A percentile compares a stretch with the other conserved stretches of the same genome.
Evolutionary conservation across 2,329 filamentous ascomycete species (phyloP).

Genomic region (Diaporthe sp.): DNA sequence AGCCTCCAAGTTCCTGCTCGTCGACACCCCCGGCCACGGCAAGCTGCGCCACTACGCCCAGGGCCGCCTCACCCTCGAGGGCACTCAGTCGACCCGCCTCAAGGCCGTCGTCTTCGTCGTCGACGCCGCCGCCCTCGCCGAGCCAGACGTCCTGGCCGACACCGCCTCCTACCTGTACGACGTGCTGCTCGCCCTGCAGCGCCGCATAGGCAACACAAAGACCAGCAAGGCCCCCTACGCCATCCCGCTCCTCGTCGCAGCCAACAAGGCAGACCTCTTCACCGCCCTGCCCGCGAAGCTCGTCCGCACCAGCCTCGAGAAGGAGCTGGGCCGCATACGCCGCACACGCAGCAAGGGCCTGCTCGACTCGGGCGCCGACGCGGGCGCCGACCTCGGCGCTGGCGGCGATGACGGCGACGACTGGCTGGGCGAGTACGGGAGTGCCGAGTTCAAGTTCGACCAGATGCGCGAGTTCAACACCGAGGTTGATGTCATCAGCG

Average conservation of each 20-base stretch:
- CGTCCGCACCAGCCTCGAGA: slow-evolving; percentile 80
- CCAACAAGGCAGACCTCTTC: slow-evolving; percentile 96
- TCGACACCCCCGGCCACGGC: slow-evolving; percentile 95
- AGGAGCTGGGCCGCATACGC: slow-evolving; percentile 83
- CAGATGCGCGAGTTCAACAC: slow-evolving; percentile 88
- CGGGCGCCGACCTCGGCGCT: slow-evolving; percentile 63
- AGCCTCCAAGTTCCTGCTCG: slow-evolving; percentile 78
- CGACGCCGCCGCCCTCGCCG: slow-evolving; percentile 79
- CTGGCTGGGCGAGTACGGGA: slow-evolving; percentile 85
- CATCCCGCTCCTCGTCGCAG: slow-evolving; percentile 84
- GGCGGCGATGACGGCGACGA: slow-evolving; percentile 82
- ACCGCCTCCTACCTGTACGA: slow-evolving; percentile 91
- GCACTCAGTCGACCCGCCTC: slow-evolving; percentile 57
- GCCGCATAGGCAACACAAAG: slow-evolving; percentile 56
- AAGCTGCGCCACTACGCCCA: slow-evolving; percentile 84
- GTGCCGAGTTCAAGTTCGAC: slow-evolving; percentile 80
- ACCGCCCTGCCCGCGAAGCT: slow-evolving; percentile 85
- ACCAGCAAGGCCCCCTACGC: slow-evolving; percentile 63
- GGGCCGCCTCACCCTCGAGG: slow-evolving; percentile 52
- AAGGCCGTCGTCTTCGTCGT: slow-evolving; percentile 86
- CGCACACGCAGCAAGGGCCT: slow-evolving; percentile 82
- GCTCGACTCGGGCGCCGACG: slow-evolving; percentile 81
- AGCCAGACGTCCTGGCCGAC: slow-evolving; percentile 72
- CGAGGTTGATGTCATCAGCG: slow-evolving; percentile 80
- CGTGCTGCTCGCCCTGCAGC: slow-evolving; percentile 84